Percentiles rank a stretch among this genome's conserved stretches.
These are phyloP conservation scores for Clausena lansium DNA, from an alignment of 345 rosid species.

Conservation along the genomic window DNA sequence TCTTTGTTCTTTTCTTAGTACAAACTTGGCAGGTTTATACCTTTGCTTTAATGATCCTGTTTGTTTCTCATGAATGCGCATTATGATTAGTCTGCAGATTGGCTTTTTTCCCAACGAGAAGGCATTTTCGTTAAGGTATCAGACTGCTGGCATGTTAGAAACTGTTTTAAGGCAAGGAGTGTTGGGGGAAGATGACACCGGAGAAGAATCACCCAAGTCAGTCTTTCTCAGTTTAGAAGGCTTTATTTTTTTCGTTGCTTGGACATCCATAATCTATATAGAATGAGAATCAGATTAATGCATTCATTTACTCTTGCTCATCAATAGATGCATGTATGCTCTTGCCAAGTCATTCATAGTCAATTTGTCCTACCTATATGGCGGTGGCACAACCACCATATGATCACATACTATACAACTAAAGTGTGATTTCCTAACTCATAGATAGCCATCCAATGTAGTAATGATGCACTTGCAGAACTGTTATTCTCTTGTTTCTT, in stretches of 20 bases:
- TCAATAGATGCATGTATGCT: not conserved
- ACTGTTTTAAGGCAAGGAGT: constrained; percentile 83
- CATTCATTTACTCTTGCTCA: not conserved
- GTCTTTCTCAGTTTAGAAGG: constrained; percentile 14
- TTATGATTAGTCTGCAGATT: constrained; percentile 82
- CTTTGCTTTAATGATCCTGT: not conserved
- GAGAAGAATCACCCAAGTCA: constrained; percentile 87
- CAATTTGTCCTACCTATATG: not conserved
- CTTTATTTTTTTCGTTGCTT: not conserved
- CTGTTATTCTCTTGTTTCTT: not conserved
- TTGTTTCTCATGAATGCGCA: constrained; percentile 44
- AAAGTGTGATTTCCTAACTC: not conserved
- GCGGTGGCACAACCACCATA: not conserved
- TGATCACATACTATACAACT: not conserved
- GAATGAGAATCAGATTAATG: not conserved
- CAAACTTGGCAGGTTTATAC: not conserved
- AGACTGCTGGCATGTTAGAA: constrained; percentile 90
- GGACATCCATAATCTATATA: not conserved
- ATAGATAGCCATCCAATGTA: not conserved
- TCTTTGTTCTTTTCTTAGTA: not conserved
- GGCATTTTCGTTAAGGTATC: constrained; percentile 85
- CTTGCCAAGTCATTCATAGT: not conserved
- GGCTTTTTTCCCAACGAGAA: constrained; percentile 75
- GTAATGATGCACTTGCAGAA: not conserved
- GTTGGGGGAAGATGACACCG: constrained; percentile 95